Percentiles rank a stretch among this genome's conserved stretches.
Evolutionary conservation across 192 early-diverging fungal genomes (phyloP).

Genomic region (Linnemannia schmuckeri): DNA sequence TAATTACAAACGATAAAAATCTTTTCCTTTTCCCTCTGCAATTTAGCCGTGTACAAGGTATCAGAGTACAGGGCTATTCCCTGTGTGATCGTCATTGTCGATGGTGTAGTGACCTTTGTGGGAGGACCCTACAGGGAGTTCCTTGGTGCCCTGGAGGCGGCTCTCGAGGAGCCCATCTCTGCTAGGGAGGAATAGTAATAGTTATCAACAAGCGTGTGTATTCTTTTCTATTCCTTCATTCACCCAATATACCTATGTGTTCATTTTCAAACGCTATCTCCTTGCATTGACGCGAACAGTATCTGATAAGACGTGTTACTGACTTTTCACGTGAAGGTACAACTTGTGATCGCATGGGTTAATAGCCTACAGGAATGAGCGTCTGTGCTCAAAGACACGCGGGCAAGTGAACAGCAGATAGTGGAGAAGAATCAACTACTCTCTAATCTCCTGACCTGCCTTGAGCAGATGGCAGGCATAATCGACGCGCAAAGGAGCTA

Average conservation of each 20-base stretch:
- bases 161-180: conserved; percentile 5
- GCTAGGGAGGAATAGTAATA: conserved; percentile 20
- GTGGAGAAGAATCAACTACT: not conserved
- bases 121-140: conserved; percentile 17
- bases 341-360: not conserved
- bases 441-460: not conserved
- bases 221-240: not conserved
- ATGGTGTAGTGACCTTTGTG: conserved; percentile 31
- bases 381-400: not conserved
- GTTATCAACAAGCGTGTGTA: not conserved
- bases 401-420: too few relatives aligned
- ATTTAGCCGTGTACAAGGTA: conserved; percentile 31
- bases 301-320: too few relatives aligned
- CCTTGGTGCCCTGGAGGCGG: conserved; percentile 12
- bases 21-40: not conserved
- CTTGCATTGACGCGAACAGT: not conserved
- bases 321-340: not conserved
- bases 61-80: conserved; percentile 36
- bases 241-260: not conserved
- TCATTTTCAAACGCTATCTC: not conserved
- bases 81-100: conserved; percentile 31
- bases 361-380: not conserved
- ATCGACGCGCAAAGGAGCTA: not conserved
- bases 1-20: not conserved
- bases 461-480: not conserved